Evolutionary conservation across 163 green algal species (phyloP), one percentile per base, ranked within the genome.

Genomic region (Coccomyxa subellipsoidea): DNA sequence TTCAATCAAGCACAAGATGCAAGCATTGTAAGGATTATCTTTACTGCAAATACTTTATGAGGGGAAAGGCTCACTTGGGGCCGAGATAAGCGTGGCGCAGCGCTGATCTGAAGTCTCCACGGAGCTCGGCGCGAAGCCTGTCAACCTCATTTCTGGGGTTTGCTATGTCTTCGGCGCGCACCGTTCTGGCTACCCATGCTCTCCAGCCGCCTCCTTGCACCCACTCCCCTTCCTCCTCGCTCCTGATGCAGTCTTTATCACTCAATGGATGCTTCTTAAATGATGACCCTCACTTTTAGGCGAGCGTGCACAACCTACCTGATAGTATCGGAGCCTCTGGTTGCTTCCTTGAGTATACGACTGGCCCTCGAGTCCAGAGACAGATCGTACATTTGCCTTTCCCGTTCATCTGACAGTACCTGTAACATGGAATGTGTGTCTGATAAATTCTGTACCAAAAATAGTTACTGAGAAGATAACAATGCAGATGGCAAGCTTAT

Each of bases 361-460:
- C 76, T 76, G 29, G 35, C 54, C 31, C 73, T 80, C 0, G 38
- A 2, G n/a, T 88, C 73, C 0, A 84, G 54, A n/a, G 77, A 88
- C 34, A 89, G 38, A 40, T 89, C 86, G 71, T 89, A 89, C 34
- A 89, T 81, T 84, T 88, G 39, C 8, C 86, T 47, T 31, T 78
- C 34, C 9, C 79, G 82, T 1, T 71, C 32, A 39, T 89, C 76
- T 47, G 27, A 78, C 25, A 89, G 83, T 59, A 89, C 85, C 83
- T 87, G 76, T 34, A 66, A 18, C 18, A 66, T 66, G 12, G 12
- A 66, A 8, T 5, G 37, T 18, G 47, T 12, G 12, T 29, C 12
- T 66, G 47, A 66, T 29, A 29, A 12, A 66, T 12, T 18, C 18
- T 66, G 47, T 66, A 66, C 12, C 12, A 29, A 18, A 12, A 66